Base-by-base conservation (phyloP, 2,329 filamentous ascomycete species). In the Trichoderma citrinoviride region DNA sequence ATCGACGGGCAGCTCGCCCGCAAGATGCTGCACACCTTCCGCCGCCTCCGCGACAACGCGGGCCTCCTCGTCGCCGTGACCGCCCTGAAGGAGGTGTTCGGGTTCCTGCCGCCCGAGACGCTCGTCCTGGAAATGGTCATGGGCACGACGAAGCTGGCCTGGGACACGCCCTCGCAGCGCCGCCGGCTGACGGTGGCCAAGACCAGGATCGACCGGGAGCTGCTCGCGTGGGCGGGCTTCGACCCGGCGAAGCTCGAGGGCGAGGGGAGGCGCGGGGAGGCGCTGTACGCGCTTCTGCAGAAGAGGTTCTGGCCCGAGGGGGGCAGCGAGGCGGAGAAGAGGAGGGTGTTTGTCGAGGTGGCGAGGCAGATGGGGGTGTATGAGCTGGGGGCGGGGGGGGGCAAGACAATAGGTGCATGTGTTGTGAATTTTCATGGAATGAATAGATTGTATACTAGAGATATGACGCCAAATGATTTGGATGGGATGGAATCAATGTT, bases 1-100 rank as follows among this genome's bases (percentile, higher is more conserved):
- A 76, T 83, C 44, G 78, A 84, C 68, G 73, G 75, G 4, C 79
- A 83, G 65, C 75, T 85, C 23, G 81, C 79, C 7, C 80, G 81
- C 67, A 82, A 79, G 68, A 78, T 83, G 19, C 71, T 84, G 14
- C 82, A 84, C 70, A 81, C 81, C 1, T 83, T 84, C 72, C 81
- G 81, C 52, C 78, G 78, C 33, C 69, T 82, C 4, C 68, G 75
- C 25, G 82, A 84, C 67, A 69, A 71, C n/a, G 69, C 75, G 5
- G 82, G 82, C 52, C 74, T 83, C 57, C 70, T 83, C 47, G 75
- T 83, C 6, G 80, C 82, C 8, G 76, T 82, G 53, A 75, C 77
- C 27, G 75, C 78, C 21, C 74, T 84, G 27, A 77, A 77, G 47
- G 75, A 79, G 40, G 61, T 79, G 3, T 82, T 83, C 67, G 68